phyloP scores from a whole-genome alignment of 441 rosid species.

The Bocquillonia castaneifolia region DNA sequence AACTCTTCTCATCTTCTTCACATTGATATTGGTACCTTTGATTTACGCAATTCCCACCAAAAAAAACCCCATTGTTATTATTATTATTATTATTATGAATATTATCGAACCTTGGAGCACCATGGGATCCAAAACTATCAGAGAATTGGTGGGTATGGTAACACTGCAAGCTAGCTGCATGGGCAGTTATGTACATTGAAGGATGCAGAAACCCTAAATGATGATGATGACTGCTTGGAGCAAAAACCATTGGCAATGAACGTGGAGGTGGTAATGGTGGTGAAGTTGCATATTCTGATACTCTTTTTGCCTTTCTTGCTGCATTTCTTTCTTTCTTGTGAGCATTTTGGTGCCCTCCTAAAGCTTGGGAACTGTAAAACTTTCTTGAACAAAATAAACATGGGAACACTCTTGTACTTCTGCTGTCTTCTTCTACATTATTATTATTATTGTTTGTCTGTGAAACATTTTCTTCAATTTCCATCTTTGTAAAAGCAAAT shows the following conservation, averaged over 20 bases:
- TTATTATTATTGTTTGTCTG: slow-evolving; percentile 16
- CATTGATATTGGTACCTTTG: slow-evolving; percentile 21
- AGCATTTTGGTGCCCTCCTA: slow-evolving; percentile 95
- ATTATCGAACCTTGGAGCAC: slow-evolving; percentile 36
- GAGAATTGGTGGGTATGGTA: slow-evolving; percentile 34
- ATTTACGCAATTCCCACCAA: slow-evolving; percentile 24
- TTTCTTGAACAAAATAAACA: slow-evolving; percentile 84
- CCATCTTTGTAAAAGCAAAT: slow-evolving; percentile 30
- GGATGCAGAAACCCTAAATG: slow-evolving; percentile 40
- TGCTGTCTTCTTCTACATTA: slow-evolving; percentile 27
- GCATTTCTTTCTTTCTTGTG: slow-evolving; percentile 90
- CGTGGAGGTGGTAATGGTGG: slow-evolving; percentile 35
- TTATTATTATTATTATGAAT: too few species aligned
- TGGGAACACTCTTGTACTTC: slow-evolving; percentile 49
- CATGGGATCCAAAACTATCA: slow-evolving; percentile 34
- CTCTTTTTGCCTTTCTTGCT: slow-evolving; percentile 64
- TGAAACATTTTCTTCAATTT: slow-evolving; percentile 29
- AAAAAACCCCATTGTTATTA: slow-evolving; percentile 12
- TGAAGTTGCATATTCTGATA: slow-evolving; percentile 29
- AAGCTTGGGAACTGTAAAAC: slow-evolving; percentile 88
- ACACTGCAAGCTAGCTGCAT: slow-evolving; percentile 41
- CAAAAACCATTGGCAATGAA: slow-evolving; percentile 35
- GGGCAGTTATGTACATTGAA: slow-evolving; percentile 43
- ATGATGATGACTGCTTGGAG: slow-evolving; percentile 23
- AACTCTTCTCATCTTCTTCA: slow-evolving; percentile 32